Conservation (phyloP, 139 green algal species). For the Coccomyxa sp. region DNA sequence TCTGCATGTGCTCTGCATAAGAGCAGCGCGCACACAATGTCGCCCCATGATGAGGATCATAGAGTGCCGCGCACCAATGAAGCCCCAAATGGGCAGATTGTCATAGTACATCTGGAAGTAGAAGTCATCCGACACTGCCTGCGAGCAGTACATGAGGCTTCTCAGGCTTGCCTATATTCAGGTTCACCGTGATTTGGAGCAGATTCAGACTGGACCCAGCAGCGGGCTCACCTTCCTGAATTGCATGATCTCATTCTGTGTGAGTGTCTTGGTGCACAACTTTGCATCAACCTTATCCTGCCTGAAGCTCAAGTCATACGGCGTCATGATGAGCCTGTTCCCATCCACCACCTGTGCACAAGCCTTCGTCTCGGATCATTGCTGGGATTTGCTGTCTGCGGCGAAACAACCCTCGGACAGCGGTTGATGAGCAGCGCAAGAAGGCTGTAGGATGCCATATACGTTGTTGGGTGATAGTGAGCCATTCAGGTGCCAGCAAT, state of each 20-base stretch:
- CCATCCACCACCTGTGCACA: constrained; percentile 54
- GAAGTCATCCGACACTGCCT: constrained; percentile 77
- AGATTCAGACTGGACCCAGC: not conserved
- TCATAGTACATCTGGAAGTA: constrained; percentile 97
- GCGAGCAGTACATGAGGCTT: not conserved
- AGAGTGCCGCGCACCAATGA: too few relatives aligned
- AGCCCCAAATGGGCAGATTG: constrained; percentile 98
- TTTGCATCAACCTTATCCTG: constrained; percentile 68
- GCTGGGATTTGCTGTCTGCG: too few relatives aligned
- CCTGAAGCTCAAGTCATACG: constrained; percentile 85
- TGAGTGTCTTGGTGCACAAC: constrained; percentile 82
- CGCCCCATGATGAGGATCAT: too few relatives aligned
- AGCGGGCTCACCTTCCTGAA: constrained; percentile 44
- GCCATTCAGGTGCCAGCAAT: not conserved
- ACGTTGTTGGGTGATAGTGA: too few relatives aligned
- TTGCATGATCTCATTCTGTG: constrained; percentile 66
- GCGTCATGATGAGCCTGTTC: constrained; percentile 76
- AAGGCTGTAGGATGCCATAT: too few relatives aligned
- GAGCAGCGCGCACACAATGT: too few relatives aligned
- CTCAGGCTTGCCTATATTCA: not conserved
- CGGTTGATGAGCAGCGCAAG: too few relatives aligned
- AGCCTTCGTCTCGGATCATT: too few relatives aligned
- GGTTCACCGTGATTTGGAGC: not conserved
- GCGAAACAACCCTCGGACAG: too few relatives aligned
- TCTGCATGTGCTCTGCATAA: too few relatives aligned